A percentile compares a stretch with the other conserved stretches of the same genome.
Evolutionary conservation across 768 basidiomycete genomes (phyloP).

Genomic region (Fomitopsis serialis): DNA sequence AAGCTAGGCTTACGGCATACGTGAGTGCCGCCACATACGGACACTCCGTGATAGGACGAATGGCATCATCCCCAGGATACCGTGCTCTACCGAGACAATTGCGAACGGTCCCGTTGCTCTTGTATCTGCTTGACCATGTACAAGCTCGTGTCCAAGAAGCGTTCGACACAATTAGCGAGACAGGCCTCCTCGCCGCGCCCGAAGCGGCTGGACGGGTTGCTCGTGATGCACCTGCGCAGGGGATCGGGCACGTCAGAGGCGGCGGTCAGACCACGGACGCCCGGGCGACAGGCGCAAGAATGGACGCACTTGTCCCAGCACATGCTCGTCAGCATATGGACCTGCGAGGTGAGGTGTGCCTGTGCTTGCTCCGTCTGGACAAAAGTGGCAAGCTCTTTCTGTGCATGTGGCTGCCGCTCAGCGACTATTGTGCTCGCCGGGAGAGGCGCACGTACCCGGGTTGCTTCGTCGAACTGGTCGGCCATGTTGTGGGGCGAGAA

Average conservation of each 20-base stretch:
- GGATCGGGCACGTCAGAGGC: constrained; percentile 2
- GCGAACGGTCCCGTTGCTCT: constrained; percentile 30
- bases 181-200: constrained; percentile 77
- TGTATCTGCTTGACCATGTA: constrained; percentile 71
- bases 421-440: background rate
- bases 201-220: constrained; percentile 73
- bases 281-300: constrained; percentile 2
- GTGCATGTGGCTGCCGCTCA: background rate
- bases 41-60: background rate
- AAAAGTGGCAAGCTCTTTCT: constrained; percentile 83
- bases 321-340: constrained; percentile 75
- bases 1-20: background rate
- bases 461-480: constrained; percentile 71
- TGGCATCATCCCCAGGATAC: background rate
- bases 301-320: constrained; percentile 90
- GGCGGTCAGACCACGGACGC: background rate
- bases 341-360: constrained; percentile 59
- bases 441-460: constrained; percentile 44
- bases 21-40: background rate
- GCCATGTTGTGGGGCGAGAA: constrained; percentile 29
- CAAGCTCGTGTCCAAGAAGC: constrained; percentile 84
- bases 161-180: constrained; percentile 83
- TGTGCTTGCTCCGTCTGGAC: constrained; percentile 81
- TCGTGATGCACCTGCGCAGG: constrained; percentile 65
- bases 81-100: background rate